These are phyloP conservation scores for Phytophthora ohioensis DNA, from an alignment of 352 stramenopile genomes.

Conservation along the genomic window DNA sequence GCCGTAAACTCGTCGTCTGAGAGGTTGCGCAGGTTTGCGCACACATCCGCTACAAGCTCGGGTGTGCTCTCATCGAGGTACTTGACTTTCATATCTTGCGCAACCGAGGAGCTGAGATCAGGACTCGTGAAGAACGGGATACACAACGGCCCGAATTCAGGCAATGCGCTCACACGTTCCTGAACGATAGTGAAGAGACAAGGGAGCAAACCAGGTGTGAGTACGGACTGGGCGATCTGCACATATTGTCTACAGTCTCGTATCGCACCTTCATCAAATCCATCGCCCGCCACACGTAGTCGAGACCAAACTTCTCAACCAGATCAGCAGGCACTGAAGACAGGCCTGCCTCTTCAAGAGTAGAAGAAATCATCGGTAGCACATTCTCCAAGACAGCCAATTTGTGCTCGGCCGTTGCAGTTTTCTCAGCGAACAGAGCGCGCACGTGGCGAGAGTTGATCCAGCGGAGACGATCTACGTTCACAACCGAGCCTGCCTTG, in stretches of 20 bases:
- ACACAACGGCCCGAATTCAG: constrained; percentile 83
- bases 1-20: constrained; percentile 74
- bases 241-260: not conserved
- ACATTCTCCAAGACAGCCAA: constrained; percentile 63
- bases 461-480: constrained; percentile 87
- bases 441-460: constrained; percentile 92
- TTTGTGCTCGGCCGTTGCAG: constrained; percentile 50
- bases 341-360: constrained; percentile 45
- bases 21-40: constrained; percentile 52
- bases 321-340: constrained; percentile 44
- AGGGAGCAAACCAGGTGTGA: not conserved
- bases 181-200: constrained; percentile 23
- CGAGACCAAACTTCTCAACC: constrained; percentile 59
- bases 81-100: constrained; percentile 72
- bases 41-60: constrained; percentile 65
- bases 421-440: constrained; percentile 68
- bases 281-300: constrained; percentile 83
- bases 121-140: constrained; percentile 75
- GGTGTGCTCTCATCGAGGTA: constrained; percentile 75
- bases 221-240: not conserved
- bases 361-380: constrained; percentile 67
- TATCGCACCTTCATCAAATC: constrained; percentile 80
- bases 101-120: constrained; percentile 60
- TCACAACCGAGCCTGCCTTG: constrained; percentile 90
- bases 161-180: constrained; percentile 82